phyloP scores from a whole-genome alignment of 495 filamentous ascomycete species.

The Aspergillus campestris region DNA sequence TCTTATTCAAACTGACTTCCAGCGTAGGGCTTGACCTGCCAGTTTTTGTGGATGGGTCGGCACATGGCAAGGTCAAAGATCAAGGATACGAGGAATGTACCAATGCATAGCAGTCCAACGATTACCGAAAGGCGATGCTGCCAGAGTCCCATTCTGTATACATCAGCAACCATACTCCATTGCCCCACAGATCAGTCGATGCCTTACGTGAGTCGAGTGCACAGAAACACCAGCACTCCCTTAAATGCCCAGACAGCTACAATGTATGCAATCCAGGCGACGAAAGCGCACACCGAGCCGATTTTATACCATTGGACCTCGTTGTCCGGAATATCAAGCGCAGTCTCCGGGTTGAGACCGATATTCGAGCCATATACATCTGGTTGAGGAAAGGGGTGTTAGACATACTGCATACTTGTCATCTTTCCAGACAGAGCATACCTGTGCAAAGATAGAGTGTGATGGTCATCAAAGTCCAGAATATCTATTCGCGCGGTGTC shows the following conservation, averaged over 20 bases:
- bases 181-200: neutral
- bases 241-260: slow-evolving; percentile 43
- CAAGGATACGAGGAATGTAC: slow-evolving; percentile 35
- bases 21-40: slow-evolving; percentile 41
- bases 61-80: slow-evolving; percentile 35
- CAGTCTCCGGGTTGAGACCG: slow-evolving; percentile 5
- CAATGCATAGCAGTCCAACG: slow-evolving; percentile 16
- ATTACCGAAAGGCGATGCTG: slow-evolving; percentile 7
- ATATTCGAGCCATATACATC: slow-evolving; percentile 7
- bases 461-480: slow-evolving; percentile 4
- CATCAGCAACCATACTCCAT: neutral
- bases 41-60: slow-evolving; percentile 31
- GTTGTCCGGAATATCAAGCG: slow-evolving; percentile 2
- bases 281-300: slow-evolving; percentile 7
- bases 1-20: slow-evolving; percentile 12
- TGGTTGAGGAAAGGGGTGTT: neutral
- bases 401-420: neutral
- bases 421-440: neutral
- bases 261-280: slow-evolving; percentile 39
- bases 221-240: slow-evolving; percentile 39
- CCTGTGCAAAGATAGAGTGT: slow-evolving; percentile 4
- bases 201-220: slow-evolving; percentile 38
- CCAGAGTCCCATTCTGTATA: slow-evolving; percentile 5
- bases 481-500: slow-evolving; percentile 1
- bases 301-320: neutral